These are phyloP conservation scores for Carpinus viminea DNA, from an alignment of 306 rosid species.

Conservation along the genomic window DNA sequence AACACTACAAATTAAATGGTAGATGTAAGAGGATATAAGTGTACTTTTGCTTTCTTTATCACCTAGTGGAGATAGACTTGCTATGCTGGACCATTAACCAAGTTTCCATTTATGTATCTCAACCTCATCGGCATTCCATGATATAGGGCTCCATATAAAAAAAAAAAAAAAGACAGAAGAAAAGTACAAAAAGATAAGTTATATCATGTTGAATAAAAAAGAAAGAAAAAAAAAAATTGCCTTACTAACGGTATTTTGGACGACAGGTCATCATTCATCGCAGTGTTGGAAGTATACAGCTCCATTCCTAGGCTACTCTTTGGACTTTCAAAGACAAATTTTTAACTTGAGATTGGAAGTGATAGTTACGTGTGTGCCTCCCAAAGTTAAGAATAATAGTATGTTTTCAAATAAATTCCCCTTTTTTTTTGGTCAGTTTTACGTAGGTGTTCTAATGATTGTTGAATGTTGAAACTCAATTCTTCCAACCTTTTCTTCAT, in stretches of 20 bases:
- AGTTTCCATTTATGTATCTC: slow-evolving; percentile 18
- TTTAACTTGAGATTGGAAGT: background rate
- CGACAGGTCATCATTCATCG: no score
- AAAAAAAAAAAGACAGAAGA: background rate
- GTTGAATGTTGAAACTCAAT: background rate
- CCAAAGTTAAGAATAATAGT: background rate
- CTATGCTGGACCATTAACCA: slow-evolving; percentile 13
- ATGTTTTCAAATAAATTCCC: background rate
- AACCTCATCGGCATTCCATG: background rate
- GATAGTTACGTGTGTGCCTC: background rate
- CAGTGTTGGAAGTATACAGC: no score
- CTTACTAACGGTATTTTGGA: background rate
- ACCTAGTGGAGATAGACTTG: background rate
- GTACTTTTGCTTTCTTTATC: background rate
- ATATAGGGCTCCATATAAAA: background rate
- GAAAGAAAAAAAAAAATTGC: background rate
- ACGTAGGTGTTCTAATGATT: background rate
- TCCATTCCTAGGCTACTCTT: background rate
- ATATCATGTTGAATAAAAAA: background rate
- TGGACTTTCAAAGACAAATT: background rate
- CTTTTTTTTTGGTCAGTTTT: background rate
- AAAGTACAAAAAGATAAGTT: background rate
- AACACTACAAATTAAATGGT: no score
- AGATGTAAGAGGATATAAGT: no score
- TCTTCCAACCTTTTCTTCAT: background rate